A percentile compares a stretch with the other conserved stretches of the same genome.
Conservation (phyloP, 805 yeast genomes). For the Candida odintsovae region DNA sequence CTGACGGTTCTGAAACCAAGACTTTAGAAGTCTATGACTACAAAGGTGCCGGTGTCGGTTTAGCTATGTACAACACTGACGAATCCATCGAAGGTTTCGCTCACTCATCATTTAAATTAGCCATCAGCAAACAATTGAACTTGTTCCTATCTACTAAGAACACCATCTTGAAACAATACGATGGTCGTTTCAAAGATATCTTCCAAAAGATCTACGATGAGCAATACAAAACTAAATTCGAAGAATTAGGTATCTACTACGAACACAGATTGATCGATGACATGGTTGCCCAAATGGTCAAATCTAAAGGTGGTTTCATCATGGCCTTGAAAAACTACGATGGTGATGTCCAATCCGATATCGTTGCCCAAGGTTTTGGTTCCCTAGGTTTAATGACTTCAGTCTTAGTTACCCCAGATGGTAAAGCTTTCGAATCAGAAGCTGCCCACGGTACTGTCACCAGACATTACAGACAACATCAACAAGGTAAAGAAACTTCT, state of each 20-base stretch:
- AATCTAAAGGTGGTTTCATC: slow-evolving; percentile 77
- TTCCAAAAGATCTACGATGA: slow-evolving; percentile 62
- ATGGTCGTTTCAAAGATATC: slow-evolving; percentile 78
- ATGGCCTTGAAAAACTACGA: slow-evolving; percentile 81
- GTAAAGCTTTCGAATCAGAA: slow-evolving; percentile 79
- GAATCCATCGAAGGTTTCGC: slow-evolving; percentile 75
- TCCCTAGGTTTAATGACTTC: slow-evolving; percentile 83
- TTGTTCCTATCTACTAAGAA: slow-evolving; percentile 70
- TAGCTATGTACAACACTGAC: slow-evolving; percentile 82
- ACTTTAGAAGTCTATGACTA: slow-evolving; percentile 54
- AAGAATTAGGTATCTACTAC: slow-evolving; percentile 56
- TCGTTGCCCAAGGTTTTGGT: slow-evolving; percentile 85
- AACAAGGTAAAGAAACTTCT: slow-evolving; percentile 76
- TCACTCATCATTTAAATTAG: slow-evolving; percentile 72
- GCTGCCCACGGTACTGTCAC: slow-evolving; percentile 90
- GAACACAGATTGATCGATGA: slow-evolving; percentile 83
- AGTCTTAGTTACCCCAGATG: slow-evolving; percentile 77
- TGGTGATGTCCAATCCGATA: slow-evolving; percentile 82
- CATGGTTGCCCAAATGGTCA: slow-evolving; percentile 86
- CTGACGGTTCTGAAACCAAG: slow-evolving; percentile 45
- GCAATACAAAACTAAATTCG: slow-evolving; percentile 52
- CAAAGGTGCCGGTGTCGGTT: slow-evolving; percentile 65
- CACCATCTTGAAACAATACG: slow-evolving; percentile 76
- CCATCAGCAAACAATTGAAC: slow-evolving; percentile 56
- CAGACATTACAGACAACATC: slow-evolving; percentile 78